Evolutionary conservation across 257 asterid species (phyloP), one percentile per base, ranked within the genome.

Genomic region (Primulina tabacum): DNA sequence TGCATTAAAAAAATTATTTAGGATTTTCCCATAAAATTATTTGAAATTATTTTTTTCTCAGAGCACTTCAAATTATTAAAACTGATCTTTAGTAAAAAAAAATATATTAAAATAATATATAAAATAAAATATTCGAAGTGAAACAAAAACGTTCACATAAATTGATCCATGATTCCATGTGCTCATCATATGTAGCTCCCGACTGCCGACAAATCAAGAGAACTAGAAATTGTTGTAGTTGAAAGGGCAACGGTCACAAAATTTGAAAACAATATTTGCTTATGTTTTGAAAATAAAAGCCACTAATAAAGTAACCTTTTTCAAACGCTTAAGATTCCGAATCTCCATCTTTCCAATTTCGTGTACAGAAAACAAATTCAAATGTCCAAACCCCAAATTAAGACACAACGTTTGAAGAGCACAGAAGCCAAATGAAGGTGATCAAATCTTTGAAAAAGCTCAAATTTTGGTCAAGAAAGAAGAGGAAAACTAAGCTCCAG

Each of bases 381-480:
- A 30, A 57, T 12, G 56, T 17, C 24, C 28, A 3, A 64, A 55
- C 57, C n/a, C 28, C 21, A 28, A 55, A 53, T 2, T 33, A n/a
- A 5, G 9, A 55, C 43, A 29, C 62, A 61, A 43, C 30, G 32
- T 52, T 28, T 16, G 40, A 56, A 60, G 65, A 7, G 12, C 53
- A 26, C 17, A 56, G 53, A 34, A 75, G 59, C 60, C 28, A 72
- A 66, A 88, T 83, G 96, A 89, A 89, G 83, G 35, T 89, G 77
- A 83, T 80, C 55, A 86, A 79, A 78, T 77, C 92, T 65, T 75
- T 89, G 81, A 86, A 79, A 80, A 89, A 75, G 79, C 96, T 89
- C 58, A 89, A 85, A 71, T 80, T 86, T 57, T 89, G 96, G 96
- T 77, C 93, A 7, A 85, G 75, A 76, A 89, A 82, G 78, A 85